phyloP scores from a whole-genome alignment of 2,329 filamentous ascomycete species.

The Phaeosphaeria sp. region DNA sequence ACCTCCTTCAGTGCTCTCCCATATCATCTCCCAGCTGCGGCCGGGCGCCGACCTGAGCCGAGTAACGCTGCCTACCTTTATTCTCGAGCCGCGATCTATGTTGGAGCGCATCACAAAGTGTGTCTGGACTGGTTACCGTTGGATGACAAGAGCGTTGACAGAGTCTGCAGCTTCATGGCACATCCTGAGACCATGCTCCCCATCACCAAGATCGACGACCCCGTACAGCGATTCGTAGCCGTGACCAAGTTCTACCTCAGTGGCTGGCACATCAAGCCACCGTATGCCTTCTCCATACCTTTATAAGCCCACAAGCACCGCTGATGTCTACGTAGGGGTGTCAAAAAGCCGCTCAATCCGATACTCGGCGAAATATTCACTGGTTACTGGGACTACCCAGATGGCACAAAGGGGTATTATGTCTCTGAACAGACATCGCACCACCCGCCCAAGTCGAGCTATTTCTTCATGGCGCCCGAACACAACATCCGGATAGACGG shows the following conservation, averaged over 20 bases:
- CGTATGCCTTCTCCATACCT: conserved; percentile 64
- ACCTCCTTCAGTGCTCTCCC: conserved; percentile 75
- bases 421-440: conserved; percentile 98
- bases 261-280: conserved; percentile 98
- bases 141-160: conserved; percentile 20
- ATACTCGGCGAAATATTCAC: conserved; percentile 95
- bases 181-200: conserved; percentile 94
- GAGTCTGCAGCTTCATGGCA: conserved; percentile 85
- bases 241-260: conserved; percentile 98
- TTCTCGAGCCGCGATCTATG: conserved; percentile 97
- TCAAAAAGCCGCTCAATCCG: conserved; percentile 97
- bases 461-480: conserved; percentile 97
- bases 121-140: conserved; percentile 40
- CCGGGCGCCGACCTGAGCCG: conserved; percentile 94
- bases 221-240: conserved; percentile 85
- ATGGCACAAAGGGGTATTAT: conserved; percentile 89
- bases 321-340: conserved; percentile 68
- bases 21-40: conserved; percentile 96
- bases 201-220: conserved; percentile 87
- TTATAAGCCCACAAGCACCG: conserved; percentile 17
- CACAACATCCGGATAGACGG: conserved; percentile 95
- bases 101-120: conserved; percentile 98
- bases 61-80: conserved; percentile 95
- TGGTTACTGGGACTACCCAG: conserved; percentile 92
- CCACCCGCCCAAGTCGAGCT: conserved; percentile 97